Conservation (phyloP, 176 grass and related monocot genomes). For the Zea luxurians region DNA sequence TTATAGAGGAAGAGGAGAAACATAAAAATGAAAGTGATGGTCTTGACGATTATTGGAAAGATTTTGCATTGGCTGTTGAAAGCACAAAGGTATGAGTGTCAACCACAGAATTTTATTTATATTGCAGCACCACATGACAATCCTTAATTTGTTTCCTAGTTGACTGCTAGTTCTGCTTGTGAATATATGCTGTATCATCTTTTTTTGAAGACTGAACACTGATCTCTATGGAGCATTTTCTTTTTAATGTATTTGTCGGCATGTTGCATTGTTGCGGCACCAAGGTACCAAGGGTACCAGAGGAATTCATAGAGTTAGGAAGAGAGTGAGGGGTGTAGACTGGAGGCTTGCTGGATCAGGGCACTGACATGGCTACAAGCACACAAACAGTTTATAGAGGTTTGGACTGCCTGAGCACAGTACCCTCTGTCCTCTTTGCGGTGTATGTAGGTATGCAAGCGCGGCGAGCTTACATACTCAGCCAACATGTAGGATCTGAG, state of each 20-base stretch:
- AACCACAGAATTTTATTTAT: conserved; percentile 18
- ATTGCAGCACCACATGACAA: conserved; percentile 13
- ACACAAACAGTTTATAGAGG: too few species aligned
- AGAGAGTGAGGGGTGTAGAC: too few species aligned
- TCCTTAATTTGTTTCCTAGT: not conserved
- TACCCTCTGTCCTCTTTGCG: too few species aligned
- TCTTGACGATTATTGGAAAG: conserved; percentile 88
- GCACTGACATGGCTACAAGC: too few species aligned
- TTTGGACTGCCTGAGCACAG: too few species aligned
- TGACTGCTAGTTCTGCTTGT: conserved; percentile 26
- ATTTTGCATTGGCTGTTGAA: conserved; percentile 83
- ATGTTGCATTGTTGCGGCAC: too few species aligned
- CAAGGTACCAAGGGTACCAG: too few species aligned
- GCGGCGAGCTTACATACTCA: too few species aligned
- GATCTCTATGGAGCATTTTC: conserved; percentile 4
- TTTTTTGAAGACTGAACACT: conserved; percentile 24
- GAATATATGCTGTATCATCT: not conserved
- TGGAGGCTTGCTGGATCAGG: too few species aligned
- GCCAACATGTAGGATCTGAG: too few species aligned
- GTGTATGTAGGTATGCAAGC: too few species aligned
- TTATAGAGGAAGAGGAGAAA: conserved; percentile 48
- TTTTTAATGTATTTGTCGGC: not conserved
- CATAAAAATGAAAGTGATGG: conserved; percentile 63
- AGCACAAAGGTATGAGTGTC: conserved; percentile 72
- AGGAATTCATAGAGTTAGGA: too few species aligned